These are phyloP conservation scores for Aspergillus luchuensis DNA, from an alignment of 2,329 filamentous ascomycete species.

Conservation along the genomic window DNA sequence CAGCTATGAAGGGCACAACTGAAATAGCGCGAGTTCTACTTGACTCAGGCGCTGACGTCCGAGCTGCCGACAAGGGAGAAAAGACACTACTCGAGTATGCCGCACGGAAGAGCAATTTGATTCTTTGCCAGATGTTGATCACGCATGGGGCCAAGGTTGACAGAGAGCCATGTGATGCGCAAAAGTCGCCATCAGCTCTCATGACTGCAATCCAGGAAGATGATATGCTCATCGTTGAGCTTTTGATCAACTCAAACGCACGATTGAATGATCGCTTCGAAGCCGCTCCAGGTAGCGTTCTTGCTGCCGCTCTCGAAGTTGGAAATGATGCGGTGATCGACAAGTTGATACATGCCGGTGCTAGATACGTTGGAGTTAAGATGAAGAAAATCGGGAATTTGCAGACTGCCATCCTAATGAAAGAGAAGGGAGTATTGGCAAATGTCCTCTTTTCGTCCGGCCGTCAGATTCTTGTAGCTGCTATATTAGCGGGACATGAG, in stretches of 20 bases:
- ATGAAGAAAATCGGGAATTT: not conserved
- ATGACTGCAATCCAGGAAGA: not conserved
- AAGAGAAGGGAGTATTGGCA: not conserved
- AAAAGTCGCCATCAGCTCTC: not conserved
- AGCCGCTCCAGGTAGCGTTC: constrained; percentile 3
- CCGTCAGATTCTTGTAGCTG: constrained; percentile 5
- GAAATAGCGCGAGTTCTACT: not conserved
- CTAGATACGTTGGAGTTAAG: not conserved
- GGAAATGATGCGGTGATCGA: constrained; percentile 8
- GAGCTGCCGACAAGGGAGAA: not conserved
- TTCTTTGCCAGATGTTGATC: not conserved
- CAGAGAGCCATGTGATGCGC: not conserved
- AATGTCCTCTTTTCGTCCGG: not conserved
- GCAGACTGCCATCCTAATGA: constrained; percentile 9
- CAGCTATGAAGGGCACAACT: not conserved
- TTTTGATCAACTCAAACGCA: not conserved
- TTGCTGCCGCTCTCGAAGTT: constrained; percentile 16
- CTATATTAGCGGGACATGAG: constrained; percentile 2
- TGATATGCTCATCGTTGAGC: not conserved
- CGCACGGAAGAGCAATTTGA: not conserved
- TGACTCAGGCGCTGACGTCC: not conserved
- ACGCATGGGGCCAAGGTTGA: constrained; percentile 1
- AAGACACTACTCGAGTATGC: not conserved
- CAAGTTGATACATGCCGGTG: not conserved
- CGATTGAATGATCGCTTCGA: constrained; percentile 2